A percentile compares a stretch with the other conserved stretches of the same genome.
phyloP scores from a whole-genome alignment of 345 rosid genomes.

The Ailanthus altissimus region DNA sequence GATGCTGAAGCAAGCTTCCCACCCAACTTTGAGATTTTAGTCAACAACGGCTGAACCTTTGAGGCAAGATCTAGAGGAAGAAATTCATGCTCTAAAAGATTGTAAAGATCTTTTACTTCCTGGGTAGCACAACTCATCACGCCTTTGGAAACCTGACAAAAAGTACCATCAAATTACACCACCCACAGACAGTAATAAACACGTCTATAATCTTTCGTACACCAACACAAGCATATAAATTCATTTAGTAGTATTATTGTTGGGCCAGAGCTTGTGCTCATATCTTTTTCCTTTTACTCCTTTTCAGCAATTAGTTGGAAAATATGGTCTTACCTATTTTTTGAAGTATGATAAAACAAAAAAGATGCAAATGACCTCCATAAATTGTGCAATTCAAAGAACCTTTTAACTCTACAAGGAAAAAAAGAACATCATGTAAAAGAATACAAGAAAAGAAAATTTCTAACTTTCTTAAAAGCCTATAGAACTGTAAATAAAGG shows the following conservation, averaged over 20 bases:
- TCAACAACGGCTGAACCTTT: slow-evolving; percentile 72
- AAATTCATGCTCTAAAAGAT: slow-evolving; percentile 88
- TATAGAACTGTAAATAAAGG: too few relatives aligned
- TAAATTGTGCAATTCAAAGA: too few relatives aligned
- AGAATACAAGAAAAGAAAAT: too few relatives aligned
- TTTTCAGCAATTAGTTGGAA: too few relatives aligned
- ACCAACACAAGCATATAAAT: background rate
- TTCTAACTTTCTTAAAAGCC: too few relatives aligned
- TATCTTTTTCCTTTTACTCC: background rate
- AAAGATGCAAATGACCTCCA: too few relatives aligned
- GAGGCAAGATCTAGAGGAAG: slow-evolving; percentile 81
- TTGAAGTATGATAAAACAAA: too few relatives aligned
- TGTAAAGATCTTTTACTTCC: slow-evolving; percentile 94
- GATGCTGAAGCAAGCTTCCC: slow-evolving; percentile 92
- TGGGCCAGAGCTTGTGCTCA: background rate
- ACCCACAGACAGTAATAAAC: background rate
- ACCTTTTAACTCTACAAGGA: too few relatives aligned
- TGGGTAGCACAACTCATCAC: slow-evolving; percentile 92
- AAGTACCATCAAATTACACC: slow-evolving; percentile 15
- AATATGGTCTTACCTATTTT: too few relatives aligned
- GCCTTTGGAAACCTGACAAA: slow-evolving; percentile 75
- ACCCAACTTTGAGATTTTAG: slow-evolving; percentile 79
- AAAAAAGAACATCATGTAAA: too few relatives aligned
- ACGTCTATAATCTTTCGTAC: background rate
- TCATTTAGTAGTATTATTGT: background rate